Conservation (phyloP, 2,329 filamentous ascomycete species). For the Botryotinia convoluta region DNA sequence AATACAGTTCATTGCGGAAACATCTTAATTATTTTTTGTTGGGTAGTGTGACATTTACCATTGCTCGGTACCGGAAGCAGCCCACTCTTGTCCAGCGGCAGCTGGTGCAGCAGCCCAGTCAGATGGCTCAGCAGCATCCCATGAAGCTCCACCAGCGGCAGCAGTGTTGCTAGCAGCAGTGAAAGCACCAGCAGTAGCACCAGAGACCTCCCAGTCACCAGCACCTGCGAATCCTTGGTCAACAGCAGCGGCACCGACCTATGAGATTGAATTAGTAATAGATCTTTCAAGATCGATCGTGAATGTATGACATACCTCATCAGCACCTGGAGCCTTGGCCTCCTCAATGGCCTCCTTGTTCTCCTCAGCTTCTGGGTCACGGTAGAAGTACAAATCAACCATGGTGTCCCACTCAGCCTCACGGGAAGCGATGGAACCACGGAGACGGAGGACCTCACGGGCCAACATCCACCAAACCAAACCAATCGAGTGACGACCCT, state of each 20-base stretch:
- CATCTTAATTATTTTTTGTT: slow-evolving; percentile 26
- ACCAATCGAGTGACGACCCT: slow-evolving; percentile 98
- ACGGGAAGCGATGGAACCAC: slow-evolving; percentile 92
- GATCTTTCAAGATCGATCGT: too few species aligned
- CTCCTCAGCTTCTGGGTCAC: slow-evolving; percentile 98
- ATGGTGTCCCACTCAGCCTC: slow-evolving; percentile 99
- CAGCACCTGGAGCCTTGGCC: slow-evolving; percentile 76
- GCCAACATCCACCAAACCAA: slow-evolving; percentile 99
- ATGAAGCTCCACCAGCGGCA: slow-evolving; percentile 56
- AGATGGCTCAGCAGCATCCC: slow-evolving; percentile 53
- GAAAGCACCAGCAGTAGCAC: slow-evolving; percentile 59
- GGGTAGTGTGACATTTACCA: slow-evolving; percentile 36
- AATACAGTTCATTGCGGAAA: slow-evolving; percentile 28
- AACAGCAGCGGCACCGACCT: slow-evolving; percentile 69
- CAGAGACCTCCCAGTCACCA: slow-evolving; percentile 74
- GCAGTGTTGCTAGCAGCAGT: slow-evolving; percentile 62
- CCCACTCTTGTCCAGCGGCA: slow-evolving; percentile 48
- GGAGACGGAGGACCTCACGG: slow-evolving; percentile 98
- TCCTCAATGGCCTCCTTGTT: slow-evolving; percentile 96
- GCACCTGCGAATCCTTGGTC: slow-evolving; percentile 71
- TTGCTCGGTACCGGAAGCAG: slow-evolving; percentile 49
- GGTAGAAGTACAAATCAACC: slow-evolving; percentile 99
- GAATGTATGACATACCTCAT: slow-evolving; percentile 51
- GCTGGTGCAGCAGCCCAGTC: slow-evolving; percentile 51
- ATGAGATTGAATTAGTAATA: neutral